These are phyloP conservation scores for Articulospora tetracladia DNA, from an alignment of 495 filamentous ascomycete species.

Conservation along the genomic window DNA sequence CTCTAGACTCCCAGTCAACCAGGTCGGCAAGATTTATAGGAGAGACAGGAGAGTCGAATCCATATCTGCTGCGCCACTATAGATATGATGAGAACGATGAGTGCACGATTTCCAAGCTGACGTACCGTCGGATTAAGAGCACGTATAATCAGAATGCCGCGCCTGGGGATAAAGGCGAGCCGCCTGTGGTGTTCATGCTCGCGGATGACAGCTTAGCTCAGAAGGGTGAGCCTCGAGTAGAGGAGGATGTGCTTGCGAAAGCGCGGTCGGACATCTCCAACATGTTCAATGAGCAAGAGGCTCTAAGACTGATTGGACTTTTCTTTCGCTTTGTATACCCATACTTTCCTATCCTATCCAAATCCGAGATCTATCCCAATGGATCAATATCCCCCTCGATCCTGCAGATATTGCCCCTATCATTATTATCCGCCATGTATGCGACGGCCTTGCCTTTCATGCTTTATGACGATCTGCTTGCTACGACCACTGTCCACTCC, in stretches of 20 bases:
- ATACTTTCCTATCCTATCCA: conserved; percentile 27
- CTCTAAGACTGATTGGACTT: conserved; percentile 22
- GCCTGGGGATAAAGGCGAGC: conserved; percentile 20
- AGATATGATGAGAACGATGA: conserved; percentile 27
- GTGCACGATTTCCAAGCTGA: conserved; percentile 26
- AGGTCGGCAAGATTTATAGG: conserved; percentile 23
- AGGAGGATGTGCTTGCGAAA: conserved; percentile 23
- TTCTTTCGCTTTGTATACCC: conserved; percentile 29
- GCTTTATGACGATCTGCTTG: conserved; percentile 26
- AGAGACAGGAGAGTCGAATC: conserved; percentile 27
- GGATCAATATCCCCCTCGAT: conserved; percentile 14
- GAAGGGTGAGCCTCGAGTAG: conserved; percentile 26
- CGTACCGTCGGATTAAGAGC: conserved; percentile 24
- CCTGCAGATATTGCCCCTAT: conserved; percentile 20
- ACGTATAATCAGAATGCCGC: conserved; percentile 6
- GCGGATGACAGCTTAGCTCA: conserved; percentile 26
- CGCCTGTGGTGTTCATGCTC: conserved; percentile 26
- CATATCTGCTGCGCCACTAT: conserved; percentile 27
- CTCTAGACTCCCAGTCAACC: conserved; percentile 21
- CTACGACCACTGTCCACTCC: conserved; percentile 23
- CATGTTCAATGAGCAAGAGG: conserved; percentile 26
- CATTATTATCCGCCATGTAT: conserved; percentile 25
- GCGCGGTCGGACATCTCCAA: conserved; percentile 15
- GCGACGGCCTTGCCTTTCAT: conserved; percentile 27
- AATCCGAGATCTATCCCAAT: conserved; percentile 16